Base-by-base conservation (phyloP, 768 basidiomycete species). In the Lentinula raphanica region DNA sequence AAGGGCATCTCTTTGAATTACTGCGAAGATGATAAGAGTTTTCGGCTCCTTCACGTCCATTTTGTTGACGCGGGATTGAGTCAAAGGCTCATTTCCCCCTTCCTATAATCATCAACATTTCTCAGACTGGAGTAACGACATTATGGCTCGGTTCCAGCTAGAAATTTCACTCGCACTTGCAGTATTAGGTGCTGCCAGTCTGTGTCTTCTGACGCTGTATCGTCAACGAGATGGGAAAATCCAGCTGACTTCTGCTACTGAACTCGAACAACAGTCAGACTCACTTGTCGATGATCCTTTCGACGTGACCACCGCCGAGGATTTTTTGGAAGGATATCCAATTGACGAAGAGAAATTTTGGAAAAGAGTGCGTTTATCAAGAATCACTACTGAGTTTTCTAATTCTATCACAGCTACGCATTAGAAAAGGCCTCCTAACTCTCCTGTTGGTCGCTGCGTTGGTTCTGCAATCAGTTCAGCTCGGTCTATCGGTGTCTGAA, bases 281-380 rank as follows among this genome's bases (percentile, higher is more conserved):
- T 68, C 68, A 12, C n/a, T n/a, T n/a, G n/a, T n/a, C n/a, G n/a
- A n/a, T n/a, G 88, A 90, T 64, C 83, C 86, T 11, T 90, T 88
- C 65, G 81, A 84, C 66, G 85, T 93, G n/a, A 80, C 83, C 19
- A 83, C 67, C n/a, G 81, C 84, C 8, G 86, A 87, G 66, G 91
- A 93, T 63, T 62, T 81, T 35, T 59, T 85, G 12, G 85, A 90
- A 60, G 88, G 88, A 3, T 79, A 79, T 54, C 85, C 89, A 7
- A 74, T 90, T 39, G 70, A 88, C 23, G 85, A 80, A 53, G 75
- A 74, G 3, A 70, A 58, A 3, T 91, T 91, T 68, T 86, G 85
- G 85, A 62, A 64, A n/a, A 71, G 74, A 69, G 85, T 81, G 62
- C 45, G 79, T 70, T 27, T 3, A 9, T n/a, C 3, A 15, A 6